Conservation (phyloP, 208 protist species). For the Wallacemonas collosoma region DNA sequence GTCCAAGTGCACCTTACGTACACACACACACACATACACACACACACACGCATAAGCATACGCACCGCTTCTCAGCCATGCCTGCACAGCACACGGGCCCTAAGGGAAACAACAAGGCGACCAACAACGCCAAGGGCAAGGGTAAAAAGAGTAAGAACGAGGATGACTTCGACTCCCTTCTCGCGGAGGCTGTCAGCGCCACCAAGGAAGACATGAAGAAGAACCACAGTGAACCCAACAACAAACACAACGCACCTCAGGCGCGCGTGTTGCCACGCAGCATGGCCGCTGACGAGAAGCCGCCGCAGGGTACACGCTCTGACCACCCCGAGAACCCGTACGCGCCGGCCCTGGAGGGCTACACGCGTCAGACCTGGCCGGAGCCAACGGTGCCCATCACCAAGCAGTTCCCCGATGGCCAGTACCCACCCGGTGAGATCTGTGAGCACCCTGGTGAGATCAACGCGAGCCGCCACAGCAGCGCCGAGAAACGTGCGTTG, state of each 20-base stretch:
- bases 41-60: slow-evolving; percentile 12
- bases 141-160: slow-evolving; percentile 37
- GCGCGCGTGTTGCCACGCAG: slow-evolving; percentile 20
- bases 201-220: slow-evolving; percentile 47
- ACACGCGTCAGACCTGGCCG: slow-evolving; percentile 89
- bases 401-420: slow-evolving; percentile 66
- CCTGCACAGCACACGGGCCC: slow-evolving; percentile 19
- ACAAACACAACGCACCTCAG: slow-evolving; percentile 9
- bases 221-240: slow-evolving; percentile 24
- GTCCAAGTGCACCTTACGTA: not conserved
- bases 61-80: slow-evolving; percentile 1
- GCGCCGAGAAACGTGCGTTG: slow-evolving; percentile 91
- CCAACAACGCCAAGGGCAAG: slow-evolving; percentile 31
- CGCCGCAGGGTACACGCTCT: slow-evolving; percentile 48
- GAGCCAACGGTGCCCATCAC: slow-evolving; percentile 93
- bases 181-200: slow-evolving; percentile 63
- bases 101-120: slow-evolving; percentile 23
- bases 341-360: slow-evolving; percentile 36
- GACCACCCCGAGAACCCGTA: slow-evolving; percentile 87
- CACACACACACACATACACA: not conserved
- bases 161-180: slow-evolving; percentile 79
- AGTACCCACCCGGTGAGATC: slow-evolving; percentile 87
- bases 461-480: slow-evolving; percentile 91
- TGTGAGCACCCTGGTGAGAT: slow-evolving; percentile 88
- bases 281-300: slow-evolving; percentile 45